Conservation (phyloP, 192 early-diverging fungal species). For the Haplosporangium gracile region DNA sequence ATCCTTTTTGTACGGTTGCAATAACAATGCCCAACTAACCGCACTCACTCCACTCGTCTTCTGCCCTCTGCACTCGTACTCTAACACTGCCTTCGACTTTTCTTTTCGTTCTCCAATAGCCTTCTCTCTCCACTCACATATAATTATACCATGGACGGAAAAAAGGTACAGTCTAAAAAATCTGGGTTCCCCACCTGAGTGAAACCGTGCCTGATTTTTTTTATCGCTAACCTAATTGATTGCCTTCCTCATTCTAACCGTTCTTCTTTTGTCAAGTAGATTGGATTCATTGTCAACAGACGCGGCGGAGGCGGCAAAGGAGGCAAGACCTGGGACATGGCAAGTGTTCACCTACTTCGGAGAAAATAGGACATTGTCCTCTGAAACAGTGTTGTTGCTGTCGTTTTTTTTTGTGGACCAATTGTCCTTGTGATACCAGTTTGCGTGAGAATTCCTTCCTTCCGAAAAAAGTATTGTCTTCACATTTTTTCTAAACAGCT, state of each 20-base stretch:
- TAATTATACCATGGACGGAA: not conserved
- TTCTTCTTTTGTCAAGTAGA: constrained; percentile 3
- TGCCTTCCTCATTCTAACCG: too few species aligned
- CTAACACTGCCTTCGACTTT: not conserved
- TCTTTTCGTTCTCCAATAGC: not conserved
- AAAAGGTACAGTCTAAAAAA: constrained; percentile 8
- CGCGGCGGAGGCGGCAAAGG: constrained; percentile 51
- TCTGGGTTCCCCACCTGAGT: not conserved
- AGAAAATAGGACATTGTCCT: not conserved
- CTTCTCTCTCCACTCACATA: not conserved
- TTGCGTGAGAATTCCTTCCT: not conserved
- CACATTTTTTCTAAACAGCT: not conserved
- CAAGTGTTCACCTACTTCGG: constrained; percentile 6
- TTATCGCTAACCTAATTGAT: not conserved
- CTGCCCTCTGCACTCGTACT: not conserved
- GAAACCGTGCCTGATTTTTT: not conserved
- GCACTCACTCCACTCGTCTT: not conserved
- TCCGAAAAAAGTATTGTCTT: not conserved
- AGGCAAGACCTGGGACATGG: constrained; percentile 43
- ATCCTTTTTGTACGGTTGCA: not conserved
- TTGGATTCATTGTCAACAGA: constrained; percentile 54
- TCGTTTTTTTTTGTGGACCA: not conserved
- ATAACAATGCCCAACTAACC: not conserved
- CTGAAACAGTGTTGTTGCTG: not conserved
- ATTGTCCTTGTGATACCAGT: not conserved